These are phyloP conservation scores for Cladobotryum protrusum DNA, from an alignment of 2,329 filamentous ascomycete species.

Conservation along the genomic window DNA sequence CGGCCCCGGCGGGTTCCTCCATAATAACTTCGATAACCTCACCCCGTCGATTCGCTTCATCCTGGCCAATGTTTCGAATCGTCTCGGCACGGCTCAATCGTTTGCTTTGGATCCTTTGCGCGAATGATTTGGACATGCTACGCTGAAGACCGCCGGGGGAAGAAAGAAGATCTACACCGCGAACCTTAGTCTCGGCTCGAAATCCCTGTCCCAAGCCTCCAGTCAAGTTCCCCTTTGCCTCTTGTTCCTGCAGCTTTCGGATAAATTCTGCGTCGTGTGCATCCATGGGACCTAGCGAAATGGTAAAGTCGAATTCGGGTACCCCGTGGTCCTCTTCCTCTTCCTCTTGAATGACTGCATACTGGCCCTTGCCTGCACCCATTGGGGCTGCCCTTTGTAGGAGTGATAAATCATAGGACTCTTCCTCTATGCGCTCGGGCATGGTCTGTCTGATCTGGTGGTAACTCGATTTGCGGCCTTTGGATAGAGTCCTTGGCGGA, in stretches of 20 bases:
- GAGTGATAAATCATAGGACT: conserved; percentile 36
- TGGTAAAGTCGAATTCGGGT: conserved; percentile 39
- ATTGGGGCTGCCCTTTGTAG: conserved; percentile 36
- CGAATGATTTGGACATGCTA: conserved; percentile 36
- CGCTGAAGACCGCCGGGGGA: conserved; percentile 27
- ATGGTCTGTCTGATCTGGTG: conserved; percentile 19
- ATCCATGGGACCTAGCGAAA: conserved; percentile 39
- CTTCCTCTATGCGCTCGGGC: conserved; percentile 33
- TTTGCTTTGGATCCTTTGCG: conserved; percentile 25
- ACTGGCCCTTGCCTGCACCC: conserved; percentile 24
- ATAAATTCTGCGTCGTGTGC: conserved; percentile 40
- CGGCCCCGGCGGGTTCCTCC: conserved; percentile 34
- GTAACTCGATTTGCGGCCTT: conserved; percentile 21
- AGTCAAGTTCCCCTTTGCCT: conserved; percentile 49
- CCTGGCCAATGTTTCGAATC: conserved; percentile 47
- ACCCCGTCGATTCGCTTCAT: conserved; percentile 53
- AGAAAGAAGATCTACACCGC: conserved; percentile 44
- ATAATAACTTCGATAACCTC: conserved; percentile 55
- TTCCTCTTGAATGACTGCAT: conserved; percentile 27
- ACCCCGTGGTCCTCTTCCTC: conserved; percentile 21
- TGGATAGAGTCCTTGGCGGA: conserved; percentile 19
- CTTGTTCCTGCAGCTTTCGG: conserved; percentile 42
- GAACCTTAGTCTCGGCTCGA: conserved; percentile 40
- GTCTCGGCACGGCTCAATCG: conserved; percentile 30
- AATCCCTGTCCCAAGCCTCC: conserved; percentile 54